phyloP scores from a whole-genome alignment of 495 filamentous ascomycete genomes.

The Annulohypoxylon nitens region DNA sequence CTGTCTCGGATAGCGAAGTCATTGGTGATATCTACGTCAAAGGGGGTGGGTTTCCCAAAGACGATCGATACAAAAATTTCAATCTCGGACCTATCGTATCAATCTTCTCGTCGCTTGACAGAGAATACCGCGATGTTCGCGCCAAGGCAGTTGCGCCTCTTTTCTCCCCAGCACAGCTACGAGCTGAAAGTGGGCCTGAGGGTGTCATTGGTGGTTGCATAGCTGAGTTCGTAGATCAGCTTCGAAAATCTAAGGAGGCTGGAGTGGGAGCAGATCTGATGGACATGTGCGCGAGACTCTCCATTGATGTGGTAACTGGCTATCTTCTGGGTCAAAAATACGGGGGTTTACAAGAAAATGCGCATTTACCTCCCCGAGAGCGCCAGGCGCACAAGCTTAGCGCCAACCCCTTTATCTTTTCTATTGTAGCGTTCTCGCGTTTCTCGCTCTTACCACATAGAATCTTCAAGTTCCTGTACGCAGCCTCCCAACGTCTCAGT shows the following conservation, averaged over 20 bases:
- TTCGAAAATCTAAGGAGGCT: background rate
- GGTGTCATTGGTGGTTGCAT: conserved; percentile 8
- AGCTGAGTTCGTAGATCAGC: conserved; percentile 10
- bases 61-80: conserved; percentile 9
- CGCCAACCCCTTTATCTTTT: conserved; percentile 10
- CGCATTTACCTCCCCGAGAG: background rate
- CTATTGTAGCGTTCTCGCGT: conserved; percentile 3
- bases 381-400: conserved; percentile 2
- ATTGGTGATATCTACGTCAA: background rate
- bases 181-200: conserved; percentile 1
- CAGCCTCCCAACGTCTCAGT: background rate
- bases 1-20: conserved; percentile 7
- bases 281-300: conserved; percentile 3
- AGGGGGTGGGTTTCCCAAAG: conserved; percentile 9
- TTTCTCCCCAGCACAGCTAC: conserved; percentile 7
- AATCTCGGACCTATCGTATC: conserved; percentile 11
- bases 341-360: conserved; percentile 1
- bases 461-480: background rate
- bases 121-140: conserved; percentile 9
- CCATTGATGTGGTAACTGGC: background rate
- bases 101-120: conserved; percentile 8
- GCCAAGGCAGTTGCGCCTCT: conserved; percentile 10
- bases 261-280: background rate
- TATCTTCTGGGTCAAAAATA: background rate
- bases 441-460: conserved; percentile 1